These are phyloP conservation scores for Fusarium bulbicola DNA, from an alignment of 2,329 filamentous ascomycete genomes.

Conservation along the genomic window DNA sequence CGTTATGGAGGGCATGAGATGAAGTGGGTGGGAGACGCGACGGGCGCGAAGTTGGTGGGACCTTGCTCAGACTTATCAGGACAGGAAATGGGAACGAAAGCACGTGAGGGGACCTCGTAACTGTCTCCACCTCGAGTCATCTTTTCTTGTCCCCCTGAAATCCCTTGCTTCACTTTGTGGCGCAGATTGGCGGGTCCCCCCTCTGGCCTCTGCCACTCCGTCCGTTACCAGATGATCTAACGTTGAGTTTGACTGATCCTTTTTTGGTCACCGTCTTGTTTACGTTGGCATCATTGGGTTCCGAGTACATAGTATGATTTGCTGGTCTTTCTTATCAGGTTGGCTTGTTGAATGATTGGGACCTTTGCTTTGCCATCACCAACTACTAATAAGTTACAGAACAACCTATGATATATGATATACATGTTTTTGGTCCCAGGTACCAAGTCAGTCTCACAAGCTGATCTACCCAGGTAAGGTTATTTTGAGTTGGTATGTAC, in stretches of 20 bases:
- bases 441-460: background rate
- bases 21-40: conserved; percentile 56
- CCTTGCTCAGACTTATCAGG: conserved; percentile 44
- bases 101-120: conserved; percentile 51
- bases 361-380: background rate
- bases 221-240: background rate
- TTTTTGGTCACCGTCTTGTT: conserved; percentile 31
- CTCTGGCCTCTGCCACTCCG: conserved; percentile 10
- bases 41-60: conserved; percentile 52
- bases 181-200: background rate
- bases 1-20: conserved; percentile 50
- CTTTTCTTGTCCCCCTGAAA: conserved; percentile 23
- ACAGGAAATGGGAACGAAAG: conserved; percentile 56
- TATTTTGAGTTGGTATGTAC: background rate
- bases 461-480: too few relatives aligned
- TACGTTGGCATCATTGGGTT: background rate
- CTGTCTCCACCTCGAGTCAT: conserved; percentile 18
- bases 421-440: background rate
- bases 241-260: background rate
- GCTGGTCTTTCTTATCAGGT: background rate
- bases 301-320: background rate
- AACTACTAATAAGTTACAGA: background rate
- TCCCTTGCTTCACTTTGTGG: conserved; percentile 32
- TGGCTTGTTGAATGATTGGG: background rate
- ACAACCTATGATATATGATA: background rate